These are phyloP conservation scores for Picea abies DNA, from an alignment of 83 land plant species.

Conservation along the genomic window DNA sequence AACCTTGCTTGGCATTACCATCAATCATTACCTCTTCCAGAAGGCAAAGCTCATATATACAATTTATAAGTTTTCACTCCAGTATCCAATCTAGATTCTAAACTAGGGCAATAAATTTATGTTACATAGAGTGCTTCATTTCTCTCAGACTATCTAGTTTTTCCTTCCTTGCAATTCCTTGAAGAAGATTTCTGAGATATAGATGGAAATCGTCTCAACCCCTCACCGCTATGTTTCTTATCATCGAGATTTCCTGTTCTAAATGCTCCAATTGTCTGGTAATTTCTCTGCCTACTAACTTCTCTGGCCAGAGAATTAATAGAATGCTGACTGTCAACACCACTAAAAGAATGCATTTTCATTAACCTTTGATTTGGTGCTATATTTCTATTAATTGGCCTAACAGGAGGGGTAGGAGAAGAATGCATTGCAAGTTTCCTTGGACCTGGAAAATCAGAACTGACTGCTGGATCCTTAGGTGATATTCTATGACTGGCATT, in stretches of 20 bases:
- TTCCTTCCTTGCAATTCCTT: conserved; percentile 7
- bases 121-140: background rate
- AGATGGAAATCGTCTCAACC: background rate
- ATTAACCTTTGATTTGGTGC: conserved; percentile 1
- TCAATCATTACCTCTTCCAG: conserved; percentile 2
- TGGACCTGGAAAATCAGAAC: background rate
- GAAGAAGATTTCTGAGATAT: conserved; percentile 6
- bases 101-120: conserved; percentile 9
- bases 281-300: background rate
- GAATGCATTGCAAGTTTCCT: background rate
- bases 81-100: background rate
- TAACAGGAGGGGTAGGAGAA: background rate
- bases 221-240: background rate
- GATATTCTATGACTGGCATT: background rate
- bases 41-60: background rate
- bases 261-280: background rate
- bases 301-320: conserved; percentile 9
- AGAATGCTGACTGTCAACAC: conserved; percentile 2
- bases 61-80: conserved; percentile 2
- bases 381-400: background rate
- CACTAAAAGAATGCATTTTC: conserved; percentile 21
- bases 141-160: background rate
- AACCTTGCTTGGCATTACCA: conserved; percentile 2
- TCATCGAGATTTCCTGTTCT: background rate
- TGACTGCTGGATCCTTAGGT: background rate